Evolutionary conservation across 345 rosid species (phyloP), one percentile per base, ranked within the genome.

Genomic region (Gossypium mustelinum): DNA sequence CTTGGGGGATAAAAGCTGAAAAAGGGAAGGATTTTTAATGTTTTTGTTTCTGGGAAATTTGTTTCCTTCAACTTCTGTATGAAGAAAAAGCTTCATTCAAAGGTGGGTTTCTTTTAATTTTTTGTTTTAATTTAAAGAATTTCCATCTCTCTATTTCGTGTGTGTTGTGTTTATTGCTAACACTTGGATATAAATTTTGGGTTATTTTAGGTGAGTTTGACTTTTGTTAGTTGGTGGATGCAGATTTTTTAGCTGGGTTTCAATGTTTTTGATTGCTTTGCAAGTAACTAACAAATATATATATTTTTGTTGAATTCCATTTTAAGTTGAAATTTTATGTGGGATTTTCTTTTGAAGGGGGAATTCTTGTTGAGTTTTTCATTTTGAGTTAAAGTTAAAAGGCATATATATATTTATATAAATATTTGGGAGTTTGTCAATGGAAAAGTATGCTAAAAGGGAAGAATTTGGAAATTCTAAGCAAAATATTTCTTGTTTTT

Each of bases 181-280:
- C 60, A 48, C 44, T 55, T 66, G 68, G 9, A 51, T 68, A 50
- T 68, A 50, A 68, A 50, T 51, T 25, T 75, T 22, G 16, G 29
- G 10, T 45, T 16, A 11, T 6, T 82, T 34, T 79, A 5, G 27
- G 62, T 43, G 77, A 73, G 61, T 71, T 77, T 83, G 76, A 80
- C 79, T 83, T 80, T 9, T 66, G 22, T 71, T 45, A 9, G 48
- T 62, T 68, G 56, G 74, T 68, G n/a, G 77, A 13, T 44, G 60
- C 52, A 60, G 16, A 22, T 58, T 47, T 50, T 47, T 64, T 9
- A n/a, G 68, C 61, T 75, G 43, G 69, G 77, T 62, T 70, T 52
- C 43, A 8, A 34, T 72, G n/a, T 70, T 48, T 56, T 62, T 47
- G 73, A 9, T 76, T 54, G 78, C 63, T 76, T 73, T 44, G 22